Percentiles rank a stretch among this genome's conserved stretches.
These are phyloP conservation scores for Aspergillus japonicus DNA, from an alignment of 2,329 filamentous ascomycete species.

Conservation along the genomic window DNA sequence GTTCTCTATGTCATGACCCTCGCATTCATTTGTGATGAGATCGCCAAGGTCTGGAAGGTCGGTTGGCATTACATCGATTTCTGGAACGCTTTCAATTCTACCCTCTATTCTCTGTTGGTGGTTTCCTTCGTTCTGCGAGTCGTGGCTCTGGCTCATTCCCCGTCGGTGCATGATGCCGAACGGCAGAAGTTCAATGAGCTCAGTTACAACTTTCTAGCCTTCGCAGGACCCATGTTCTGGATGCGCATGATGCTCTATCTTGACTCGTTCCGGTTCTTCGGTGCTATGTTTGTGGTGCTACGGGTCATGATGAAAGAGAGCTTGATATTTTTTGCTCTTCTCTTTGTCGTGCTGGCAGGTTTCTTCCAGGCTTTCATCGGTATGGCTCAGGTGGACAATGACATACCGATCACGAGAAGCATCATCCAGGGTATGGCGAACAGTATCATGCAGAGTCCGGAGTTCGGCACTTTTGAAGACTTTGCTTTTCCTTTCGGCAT, in stretches of 20 bases:
- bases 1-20: constrained; percentile 87
- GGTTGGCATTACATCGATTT: constrained; percentile 89
- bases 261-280: constrained; percentile 92
- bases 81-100: constrained; percentile 93
- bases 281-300: constrained; percentile 94
- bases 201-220: constrained; percentile 92
- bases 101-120: constrained; percentile 75
- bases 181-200: constrained; percentile 70
- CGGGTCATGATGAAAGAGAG: constrained; percentile 95
- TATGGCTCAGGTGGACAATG: constrained; percentile 77
- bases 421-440: constrained; percentile 68
- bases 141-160: constrained; percentile 67
- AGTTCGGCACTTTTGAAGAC: constrained; percentile 83
- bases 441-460: constrained; percentile 85
- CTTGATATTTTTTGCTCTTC: constrained; percentile 90
- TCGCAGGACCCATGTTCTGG: constrained; percentile 96
- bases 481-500: constrained; percentile 93
- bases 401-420: constrained; percentile 49
- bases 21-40: constrained; percentile 85
- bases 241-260: constrained; percentile 86
- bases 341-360: constrained; percentile 71
- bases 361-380: constrained; percentile 95
- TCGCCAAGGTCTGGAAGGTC: constrained; percentile 89
- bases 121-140: constrained; percentile 77
- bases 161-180: constrained; percentile 47